These are phyloP conservation scores for Pharus latifolius DNA, from an alignment of 176 grass and related monocot genomes.

Conservation along the genomic window DNA sequence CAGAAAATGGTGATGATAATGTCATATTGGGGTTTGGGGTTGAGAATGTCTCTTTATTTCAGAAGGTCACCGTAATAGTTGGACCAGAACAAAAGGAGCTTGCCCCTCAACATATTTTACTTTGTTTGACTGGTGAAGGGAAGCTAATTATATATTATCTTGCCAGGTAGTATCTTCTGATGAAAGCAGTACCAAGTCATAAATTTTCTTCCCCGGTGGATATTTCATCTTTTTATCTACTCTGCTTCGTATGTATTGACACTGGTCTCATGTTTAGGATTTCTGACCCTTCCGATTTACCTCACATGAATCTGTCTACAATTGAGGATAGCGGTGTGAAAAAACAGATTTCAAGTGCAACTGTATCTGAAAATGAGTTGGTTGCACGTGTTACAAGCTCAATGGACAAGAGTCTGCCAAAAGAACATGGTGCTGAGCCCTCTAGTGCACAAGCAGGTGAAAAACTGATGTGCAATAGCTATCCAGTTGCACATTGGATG, in stretches of 20 bases:
- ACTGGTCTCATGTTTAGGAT: conserved; percentile 47
- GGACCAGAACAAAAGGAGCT: conserved; percentile 58
- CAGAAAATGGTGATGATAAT: conserved; percentile 96
- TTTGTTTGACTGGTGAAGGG: conserved; percentile 86
- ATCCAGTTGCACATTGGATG: background rate
- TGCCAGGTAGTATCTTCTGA: conserved; percentile 52
- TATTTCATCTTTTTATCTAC: background rate
- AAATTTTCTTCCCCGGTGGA: background rate
- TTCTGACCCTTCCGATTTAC: conserved; percentile 81
- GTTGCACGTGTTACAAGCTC: conserved; percentile 18
- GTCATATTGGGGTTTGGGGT: conserved; percentile 85
- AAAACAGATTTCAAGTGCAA: conserved; percentile 23
- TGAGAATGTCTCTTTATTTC: conserved; percentile 80
- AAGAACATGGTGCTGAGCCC: conserved; percentile 20
- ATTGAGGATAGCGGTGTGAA: conserved; percentile 23
- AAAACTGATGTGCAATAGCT: background rate
- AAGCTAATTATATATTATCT: conserved; percentile 74
- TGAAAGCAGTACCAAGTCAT: background rate
- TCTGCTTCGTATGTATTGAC: conserved; percentile 17
- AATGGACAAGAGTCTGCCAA: conserved; percentile 9
- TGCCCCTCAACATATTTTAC: conserved; percentile 70
- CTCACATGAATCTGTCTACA: conserved; percentile 34
- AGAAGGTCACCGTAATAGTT: conserved; percentile 66
- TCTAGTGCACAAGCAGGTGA: conserved; percentile 37
- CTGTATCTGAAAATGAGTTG: conserved; percentile 28